Base-by-base conservation (phyloP, 805 yeast species). In the Saccharomycopsis schoenii region DNA sequence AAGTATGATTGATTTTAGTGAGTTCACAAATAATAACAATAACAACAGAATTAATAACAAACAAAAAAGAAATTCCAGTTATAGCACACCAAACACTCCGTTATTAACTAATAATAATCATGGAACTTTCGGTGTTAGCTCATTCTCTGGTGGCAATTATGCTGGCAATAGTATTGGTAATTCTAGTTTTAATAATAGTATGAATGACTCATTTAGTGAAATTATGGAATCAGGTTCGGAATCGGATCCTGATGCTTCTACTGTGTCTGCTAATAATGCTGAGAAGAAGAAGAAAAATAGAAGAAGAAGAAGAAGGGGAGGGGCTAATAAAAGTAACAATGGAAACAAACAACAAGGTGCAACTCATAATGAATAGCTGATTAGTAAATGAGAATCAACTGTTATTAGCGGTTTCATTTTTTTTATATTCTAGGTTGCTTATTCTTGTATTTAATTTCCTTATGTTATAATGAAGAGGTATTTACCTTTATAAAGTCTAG, bases 291-390 rank as follows among this genome's bases (percentile, higher is more conserved):
- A 37, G 42, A 56, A 41, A 34, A 60, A 56, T 60, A 57, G 29
- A 36, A 65, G 43, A 60, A 68, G 60, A 62, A 65, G 59, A 40
- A 58, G 62, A 63, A 65, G 63, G 52, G 66, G 58, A 1, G 52
- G 52, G 17, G 50, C 50, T 9, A 47, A 47, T 24, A 21, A 21
- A 12, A 21, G 25, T 47, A 47, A 21, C 54, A 60, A 41, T 62
- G 60, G 25, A 2, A 47, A 8, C 34, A 47, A 47, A 24, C 52
- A 15, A 47, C 36, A 42, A 36, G n/a, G 24, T n/a, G 3, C n/a
- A 41, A 6, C 11, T 29, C 21, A 5, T 25, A 52, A n/a, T 52
- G 40, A 54, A 14, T 29, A 21, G 21, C 15, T 54, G 34, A 29
- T 6, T 29, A 29, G 34, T 29, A 6, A 17, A 34, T 8, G 4